Evolutionary conservation across 306 rosid genomes (phyloP), one percentile per base, ranked within the genome.

Genomic region (Quercus gilva): DNA sequence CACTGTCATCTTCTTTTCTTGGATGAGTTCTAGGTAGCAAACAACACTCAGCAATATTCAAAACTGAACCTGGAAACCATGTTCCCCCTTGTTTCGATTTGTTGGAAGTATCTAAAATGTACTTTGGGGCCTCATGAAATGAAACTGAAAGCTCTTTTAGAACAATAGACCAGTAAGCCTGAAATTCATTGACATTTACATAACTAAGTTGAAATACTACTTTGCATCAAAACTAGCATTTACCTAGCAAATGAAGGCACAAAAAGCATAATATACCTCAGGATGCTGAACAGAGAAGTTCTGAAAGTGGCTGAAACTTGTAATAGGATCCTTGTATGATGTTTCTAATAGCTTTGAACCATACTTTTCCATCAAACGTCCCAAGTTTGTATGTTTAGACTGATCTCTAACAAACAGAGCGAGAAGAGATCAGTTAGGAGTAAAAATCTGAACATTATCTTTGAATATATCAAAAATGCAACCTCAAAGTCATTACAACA

Each of bases 41-140:
- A 84, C 96, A 94, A 76, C 97, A 90, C 28, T 92, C 90, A 4
- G 97, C 96, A 78, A 92, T 92, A 80, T 92, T 92, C 78, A 94
- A 65, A 68, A 87, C 80, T 69, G 96, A 83, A 73, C 79, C 90
- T 1, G 92, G 94, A 77, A 94, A 90, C 97, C 97, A 92, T 13
- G 86, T 83, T 55, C 93, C 96, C 11, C 92, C 83, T 2, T 26
- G 89, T 69, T 86, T 87, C 11, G 89, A 90, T 11, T 83, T 83
- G 73, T 88, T 82, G n/a, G 92, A 80, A 69, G 84, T 82, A 83
- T 90, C 98, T 45, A 94, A 74, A 74, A 90, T 85, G 80, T 88
- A 74, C 67, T 76, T 88, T 14, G 96, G 98, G 26, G 84, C 75
- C 74, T 88, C 75, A 49, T 49, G 81, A 78, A 92, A 92, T 31